Base-by-base conservation (phyloP, 176 grass and related monocot genomes). In the Carex myosuroides region DNA sequence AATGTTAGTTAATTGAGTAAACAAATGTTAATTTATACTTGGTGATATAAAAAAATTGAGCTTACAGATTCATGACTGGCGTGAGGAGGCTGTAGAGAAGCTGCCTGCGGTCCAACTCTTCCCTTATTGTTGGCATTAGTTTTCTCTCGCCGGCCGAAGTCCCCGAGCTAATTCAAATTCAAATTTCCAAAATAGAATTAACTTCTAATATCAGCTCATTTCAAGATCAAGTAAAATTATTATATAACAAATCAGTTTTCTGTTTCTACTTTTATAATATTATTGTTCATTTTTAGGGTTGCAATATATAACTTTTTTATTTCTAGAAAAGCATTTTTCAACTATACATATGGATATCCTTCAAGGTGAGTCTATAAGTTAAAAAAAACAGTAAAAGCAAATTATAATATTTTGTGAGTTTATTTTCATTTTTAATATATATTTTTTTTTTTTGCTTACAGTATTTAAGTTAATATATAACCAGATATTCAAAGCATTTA, bases 41-140 rank as follows among this genome's bases (percentile, higher is more conserved):
- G 71, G 71, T 75, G 42, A 53, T 67, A 77, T 81, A 44, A 44
- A 44, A 44, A 5, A 41, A 44, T 22, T 50, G 60, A 83, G 21
- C 94, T 94, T 87, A 98, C 95, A 93, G 60, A 88, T 91, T 95
- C 92, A 98, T 95, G 79, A 98, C 92, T 0, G 95, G 95, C 85
- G 91, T 98, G 2, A 92, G 92, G 70, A 98, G 92, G 89, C 92
- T 98, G 91, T 95, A 92, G 39, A 98, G 92, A n/a, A 89, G 64
- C 87, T 95, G 92, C 58, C 95, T 87, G 74, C 95, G 95, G 68
- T 98, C 85, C 68, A 98, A 90, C 83, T 98, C 95, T 72, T 98
- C 95, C 79, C 86, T 82, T 30, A 98, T 91, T 42, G 95, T 98
- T 21, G 95, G 95, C 90, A 98, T 98, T 53, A 98, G 88, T 90